Percentiles rank a stretch among this genome's conserved stretches.
Conservation (phyloP, 345 rosid species). For the Dipteronia sinensis region DNA sequence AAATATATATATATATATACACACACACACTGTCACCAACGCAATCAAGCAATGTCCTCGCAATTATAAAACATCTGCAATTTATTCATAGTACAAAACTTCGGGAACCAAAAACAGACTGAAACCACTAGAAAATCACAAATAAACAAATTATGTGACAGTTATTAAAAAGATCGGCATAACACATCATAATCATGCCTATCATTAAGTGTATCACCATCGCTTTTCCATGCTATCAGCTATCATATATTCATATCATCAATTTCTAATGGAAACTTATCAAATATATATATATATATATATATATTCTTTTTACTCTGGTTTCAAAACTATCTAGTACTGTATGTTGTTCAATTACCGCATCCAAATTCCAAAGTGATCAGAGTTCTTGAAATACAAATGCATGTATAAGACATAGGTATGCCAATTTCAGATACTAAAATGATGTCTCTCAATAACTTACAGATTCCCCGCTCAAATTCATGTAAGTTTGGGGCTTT, state of each 20-base stretch:
- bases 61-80: neutral
- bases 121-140: neutral
- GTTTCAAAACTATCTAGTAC: too few species aligned
- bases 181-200: neutral
- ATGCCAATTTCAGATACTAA: neutral
- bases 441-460: slow-evolving; percentile 16
- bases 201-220: neutral
- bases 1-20: neutral
- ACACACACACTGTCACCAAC: neutral
- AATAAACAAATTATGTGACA: neutral
- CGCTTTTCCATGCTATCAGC: neutral
- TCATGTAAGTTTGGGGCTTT: slow-evolving; percentile 93
- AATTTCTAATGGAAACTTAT: neutral
- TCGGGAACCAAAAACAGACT: neutral
- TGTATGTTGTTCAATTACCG: too few species aligned
- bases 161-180: neutral
- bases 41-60: neutral
- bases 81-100: neutral
- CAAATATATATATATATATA: neutral
- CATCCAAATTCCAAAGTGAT: neutral
- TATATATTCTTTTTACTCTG: too few species aligned
- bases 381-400: neutral
- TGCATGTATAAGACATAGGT: neutral
- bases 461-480: slow-evolving; percentile 94
- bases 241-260: neutral